Evolutionary conservation across 768 basidiomycete genomes (phyloP), one percentile per base, ranked within the genome.

Genomic region (Tricholomella constricta): DNA sequence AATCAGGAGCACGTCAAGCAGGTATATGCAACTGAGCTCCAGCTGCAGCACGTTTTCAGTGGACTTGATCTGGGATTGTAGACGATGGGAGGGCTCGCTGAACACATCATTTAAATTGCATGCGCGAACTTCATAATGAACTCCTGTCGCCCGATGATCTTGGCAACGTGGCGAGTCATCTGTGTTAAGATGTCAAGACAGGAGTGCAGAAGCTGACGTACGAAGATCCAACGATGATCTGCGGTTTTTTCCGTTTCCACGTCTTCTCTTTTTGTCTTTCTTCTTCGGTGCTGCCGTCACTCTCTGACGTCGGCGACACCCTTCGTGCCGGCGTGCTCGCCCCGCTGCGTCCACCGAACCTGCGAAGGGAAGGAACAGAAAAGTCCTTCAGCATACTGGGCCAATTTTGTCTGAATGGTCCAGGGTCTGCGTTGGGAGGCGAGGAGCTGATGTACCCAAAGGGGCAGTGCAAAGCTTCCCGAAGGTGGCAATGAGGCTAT

Each of bases 31-130:
- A 62, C 82, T 84, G 38, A 74, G 59, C 48, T 75, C 78, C 53
- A 94, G 77, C 56, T 94, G 90, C 20, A 94, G 80, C 12, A 93
- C 89, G 6, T 78, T 79, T 12, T 85, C 89, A 1, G 91, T 89
- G 12, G 87, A 84, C 64, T 85, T 83, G 51, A 94, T 84, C 65
- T 94, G 91, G 1, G 89, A 79, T 62, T 86, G 89, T 17, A 94
- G 77, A 36, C 91, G 86, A 66, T 95, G 90, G 11, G 86, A 81
- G 17, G 91, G 89, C 5, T 85, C 86, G 9, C 91, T 91, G 58
- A 90, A 92, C 82, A 89, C 89, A 94, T 94, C 78, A n/a, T n/a
- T n/a, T n/a, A n/a, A n/a, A 94, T 84, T 8, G 89, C 84, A 45
- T 89, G 81, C 6, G 87, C 82, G 25, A 94, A 81, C 74, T 92